Evolutionary conservation across 202 grass and related monocot genomes (phyloP), one percentile per base, ranked within the genome.

Genomic region (Cymbopogon flexuosus): DNA sequence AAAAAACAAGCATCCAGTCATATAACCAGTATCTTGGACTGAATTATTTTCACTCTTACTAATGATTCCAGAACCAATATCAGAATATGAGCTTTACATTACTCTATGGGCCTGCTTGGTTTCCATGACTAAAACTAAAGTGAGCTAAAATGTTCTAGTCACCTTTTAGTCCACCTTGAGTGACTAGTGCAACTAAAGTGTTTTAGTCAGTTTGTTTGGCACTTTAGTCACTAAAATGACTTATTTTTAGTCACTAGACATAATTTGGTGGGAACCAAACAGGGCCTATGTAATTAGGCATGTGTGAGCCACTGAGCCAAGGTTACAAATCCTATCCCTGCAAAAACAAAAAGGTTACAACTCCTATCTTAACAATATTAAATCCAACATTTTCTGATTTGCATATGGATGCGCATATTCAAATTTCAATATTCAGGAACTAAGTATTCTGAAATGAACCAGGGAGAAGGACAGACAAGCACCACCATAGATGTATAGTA

Each of bases 41-140:
- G 22, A 62, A 75, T 62, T 15, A 37, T 34, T 83, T 84, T 22
- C 16, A 36, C 21, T 80, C 35, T 34, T 66, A 59, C 12, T 79
- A 47, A 35, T 74, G 70, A 80, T 60, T 42, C 19, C 61, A 87
- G 64, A 66, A 73, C 47, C 29, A 77, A 27, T 46, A 49, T 33
- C 60, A 84, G 30, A 10, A 79, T 79, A 81, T 49, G 39, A 63
- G 78, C 23, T 82, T 81, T 71, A 62, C 68, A 65, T 63, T 43
- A 56, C 34, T 15, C 31, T 40, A n/a, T n/a, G n/a, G n/a, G n/a
- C n/a, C n/a, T n/a, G n/a, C n/a, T n/a, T n/a, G n/a, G n/a, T n/a
- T n/a, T n/a, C n/a, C n/a, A n/a, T n/a, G n/a, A n/a, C n/a, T n/a
- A n/a, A n/a, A n/a, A n/a, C n/a, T n/a, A n/a, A n/a, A n/a, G n/a